phyloP scores from a whole-genome alignment of 495 filamentous ascomycete genomes.

The Penicillium diatomitis region DNA sequence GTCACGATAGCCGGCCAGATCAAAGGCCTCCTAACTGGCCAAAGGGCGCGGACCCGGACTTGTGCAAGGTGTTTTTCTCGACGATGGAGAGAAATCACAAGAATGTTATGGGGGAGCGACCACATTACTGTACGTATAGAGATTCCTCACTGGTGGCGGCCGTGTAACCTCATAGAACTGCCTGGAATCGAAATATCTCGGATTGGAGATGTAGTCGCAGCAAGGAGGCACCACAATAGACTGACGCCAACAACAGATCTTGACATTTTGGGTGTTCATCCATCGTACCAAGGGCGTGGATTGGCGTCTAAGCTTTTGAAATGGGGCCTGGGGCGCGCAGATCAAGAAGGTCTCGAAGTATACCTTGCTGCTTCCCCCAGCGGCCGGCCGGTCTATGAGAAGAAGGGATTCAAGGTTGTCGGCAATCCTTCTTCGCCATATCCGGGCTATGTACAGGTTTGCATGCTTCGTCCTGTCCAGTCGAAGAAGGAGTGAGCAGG shows the following conservation, averaged over 20 bases:
- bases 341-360: slow-evolving; percentile 27
- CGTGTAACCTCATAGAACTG: too few species aligned
- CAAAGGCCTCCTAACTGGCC: slow-evolving; percentile 6
- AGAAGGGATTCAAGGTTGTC: slow-evolving; percentile 20
- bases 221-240: neutral
- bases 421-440: slow-evolving; percentile 10
- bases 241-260: slow-evolving; percentile 17
- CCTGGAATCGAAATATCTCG: neutral
- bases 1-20: slow-evolving; percentile 7
- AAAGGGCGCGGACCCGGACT: slow-evolving; percentile 5
- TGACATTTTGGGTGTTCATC: slow-evolving; percentile 26
- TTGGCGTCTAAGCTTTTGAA: slow-evolving; percentile 28
- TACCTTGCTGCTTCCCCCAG: slow-evolving; percentile 25
- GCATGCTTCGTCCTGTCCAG: slow-evolving; percentile 13
- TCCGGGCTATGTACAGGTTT: slow-evolving; percentile 11
- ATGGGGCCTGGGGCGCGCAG: slow-evolving; percentile 34
- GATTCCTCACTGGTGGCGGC: too few species aligned
- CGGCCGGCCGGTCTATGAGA: slow-evolving; percentile 25
- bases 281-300: slow-evolving; percentile 30
- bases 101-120: slow-evolving; percentile 13
- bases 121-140: slow-evolving; percentile 20
- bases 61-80: slow-evolving; percentile 19
- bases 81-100: slow-evolving; percentile 12
- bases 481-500: neutral
- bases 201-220: neutral